These are phyloP conservation scores for Biscogniauxia mediterranea DNA, from an alignment of 2,329 filamentous ascomycete species.

Conservation along the genomic window DNA sequence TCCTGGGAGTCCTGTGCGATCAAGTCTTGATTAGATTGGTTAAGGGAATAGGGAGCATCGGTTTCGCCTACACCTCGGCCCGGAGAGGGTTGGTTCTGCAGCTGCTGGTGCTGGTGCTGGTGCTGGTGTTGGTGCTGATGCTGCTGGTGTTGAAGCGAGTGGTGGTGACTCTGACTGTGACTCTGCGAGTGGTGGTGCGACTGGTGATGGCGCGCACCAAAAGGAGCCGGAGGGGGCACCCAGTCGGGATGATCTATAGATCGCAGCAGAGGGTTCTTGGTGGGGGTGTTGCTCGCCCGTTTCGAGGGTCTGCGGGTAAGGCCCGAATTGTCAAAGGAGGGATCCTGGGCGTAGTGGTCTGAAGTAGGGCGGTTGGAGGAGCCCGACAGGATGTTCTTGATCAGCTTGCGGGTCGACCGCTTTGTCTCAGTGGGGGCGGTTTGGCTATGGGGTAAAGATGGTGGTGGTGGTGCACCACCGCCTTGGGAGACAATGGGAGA, in stretches of 20 bases:
- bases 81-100: slow-evolving; percentile 41
- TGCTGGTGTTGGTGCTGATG: slow-evolving; percentile 13
- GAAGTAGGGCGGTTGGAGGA: slow-evolving; percentile 34
- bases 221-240: slow-evolving; percentile 22
- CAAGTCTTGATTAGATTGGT: slow-evolving; percentile 41
- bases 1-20: slow-evolving; percentile 42
- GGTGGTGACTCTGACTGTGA: too few species aligned
- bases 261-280: slow-evolving; percentile 37
- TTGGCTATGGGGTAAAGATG: slow-evolving; percentile 23
- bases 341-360: slow-evolving; percentile 31
- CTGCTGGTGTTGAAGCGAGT: slow-evolving; percentile 16
- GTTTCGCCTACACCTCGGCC: slow-evolving; percentile 44
- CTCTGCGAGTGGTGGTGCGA: slow-evolving; percentile 9
- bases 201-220: slow-evolving; percentile 20
- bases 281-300: slow-evolving; percentile 50
- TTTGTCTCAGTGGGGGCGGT: slow-evolving; percentile 40
- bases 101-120: slow-evolving; percentile 22
- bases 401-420: slow-evolving; percentile 51
- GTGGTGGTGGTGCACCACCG: slow-evolving; percentile 22
- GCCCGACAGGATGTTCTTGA: slow-evolving; percentile 53
- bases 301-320: slow-evolving; percentile 57
- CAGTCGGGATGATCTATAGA: slow-evolving; percentile 31
- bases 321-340: slow-evolving; percentile 48
- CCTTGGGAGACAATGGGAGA: slow-evolving; percentile 25
- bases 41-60: slow-evolving; percentile 36